These are phyloP conservation scores for Aspergillus ochraceoroseus DNA, from an alignment of 2,329 filamentous ascomycete species.

Conservation along the genomic window DNA sequence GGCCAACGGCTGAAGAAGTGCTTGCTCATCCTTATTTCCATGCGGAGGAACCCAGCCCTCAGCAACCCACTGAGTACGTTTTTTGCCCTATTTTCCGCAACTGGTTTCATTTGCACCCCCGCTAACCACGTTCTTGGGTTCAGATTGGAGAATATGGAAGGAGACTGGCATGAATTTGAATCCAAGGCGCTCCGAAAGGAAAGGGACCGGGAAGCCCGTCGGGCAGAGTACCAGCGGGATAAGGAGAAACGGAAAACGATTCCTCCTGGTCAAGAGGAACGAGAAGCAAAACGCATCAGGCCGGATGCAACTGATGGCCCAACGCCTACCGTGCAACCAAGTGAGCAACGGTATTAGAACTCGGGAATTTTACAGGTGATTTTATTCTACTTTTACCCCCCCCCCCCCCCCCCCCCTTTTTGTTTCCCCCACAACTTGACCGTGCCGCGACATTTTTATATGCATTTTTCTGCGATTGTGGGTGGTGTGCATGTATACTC, in stretches of 20 bases:
- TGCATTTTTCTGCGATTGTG: too few species aligned
- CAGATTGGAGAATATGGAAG: conserved; percentile 72
- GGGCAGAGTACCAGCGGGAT: conserved; percentile 44
- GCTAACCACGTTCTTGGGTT: conserved; percentile 15
- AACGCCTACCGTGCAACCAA: conserved; percentile 8
- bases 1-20: conserved; percentile 78
- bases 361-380: too few species aligned
- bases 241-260: conserved; percentile 49
- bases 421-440: too few species aligned
- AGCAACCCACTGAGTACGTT: conserved; percentile 75
- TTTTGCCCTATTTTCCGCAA: conserved; percentile 24
- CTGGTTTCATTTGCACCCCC: neutral
- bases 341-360: conserved; percentile 7
- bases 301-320: conserved; percentile 27
- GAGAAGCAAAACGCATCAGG: conserved; percentile 40
- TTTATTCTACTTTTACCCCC: too few species aligned
- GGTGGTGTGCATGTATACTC: too few species aligned
- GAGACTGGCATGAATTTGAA: conserved; percentile 98
- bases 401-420: too few species aligned
- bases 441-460: too few species aligned
- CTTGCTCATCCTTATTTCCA: conserved; percentile 85
- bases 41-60: conserved; percentile 68
- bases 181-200: conserved; percentile 91
- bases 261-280: conserved; percentile 34
- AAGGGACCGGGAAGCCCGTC: conserved; percentile 59